phyloP scores from a whole-genome alignment of 495 filamentous ascomycete species.

The Penicillium turbatum region DNA sequence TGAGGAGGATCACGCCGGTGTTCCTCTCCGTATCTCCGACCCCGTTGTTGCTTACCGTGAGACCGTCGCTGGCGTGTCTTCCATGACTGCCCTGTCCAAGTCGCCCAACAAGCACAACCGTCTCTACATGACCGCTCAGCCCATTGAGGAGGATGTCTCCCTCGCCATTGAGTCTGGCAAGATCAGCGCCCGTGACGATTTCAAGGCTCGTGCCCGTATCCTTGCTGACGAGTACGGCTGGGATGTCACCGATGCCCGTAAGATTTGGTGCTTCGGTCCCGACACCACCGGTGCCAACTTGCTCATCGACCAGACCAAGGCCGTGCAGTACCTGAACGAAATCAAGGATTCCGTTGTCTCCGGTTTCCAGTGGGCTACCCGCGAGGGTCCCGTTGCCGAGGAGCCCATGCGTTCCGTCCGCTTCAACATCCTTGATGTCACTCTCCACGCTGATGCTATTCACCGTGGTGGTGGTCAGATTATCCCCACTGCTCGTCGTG shows the following conservation, averaged over 20 bases:
- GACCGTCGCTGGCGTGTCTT: constrained; percentile 75
- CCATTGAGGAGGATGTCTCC: constrained; percentile 84
- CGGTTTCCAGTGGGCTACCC: constrained; percentile 99
- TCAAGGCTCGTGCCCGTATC: constrained; percentile 97
- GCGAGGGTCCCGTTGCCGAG: constrained; percentile 95
- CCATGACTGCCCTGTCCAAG: constrained; percentile 97
- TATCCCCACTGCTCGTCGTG: constrained; percentile 97
- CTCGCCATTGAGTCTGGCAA: constrained; percentile 88
- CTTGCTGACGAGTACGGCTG: constrained; percentile 96
- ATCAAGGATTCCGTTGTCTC: constrained; percentile 99
- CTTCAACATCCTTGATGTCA: constrained; percentile 99
- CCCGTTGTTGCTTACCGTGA: constrained; percentile 98
- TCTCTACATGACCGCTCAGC: constrained; percentile 89
- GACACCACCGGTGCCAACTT: constrained; percentile 97
- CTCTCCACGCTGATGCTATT: constrained; percentile 98
- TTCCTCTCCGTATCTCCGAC: constrained; percentile 93
- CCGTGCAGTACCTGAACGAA: constrained; percentile 99
- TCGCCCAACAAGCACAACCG: constrained; percentile 99
- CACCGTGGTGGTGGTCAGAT: constrained; percentile 99
- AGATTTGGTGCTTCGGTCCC: constrained; percentile 99
- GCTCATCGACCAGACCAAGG: constrained; percentile 99
- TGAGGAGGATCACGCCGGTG: constrained; percentile 98
- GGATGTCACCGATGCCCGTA: constrained; percentile 99
- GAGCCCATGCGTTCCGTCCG: constrained; percentile 96
- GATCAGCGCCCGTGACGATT: constrained; percentile 94